phyloP scores from a whole-genome alignment of 2,329 filamentous ascomycete genomes.

The Mycocentrospora acerina region DNA sequence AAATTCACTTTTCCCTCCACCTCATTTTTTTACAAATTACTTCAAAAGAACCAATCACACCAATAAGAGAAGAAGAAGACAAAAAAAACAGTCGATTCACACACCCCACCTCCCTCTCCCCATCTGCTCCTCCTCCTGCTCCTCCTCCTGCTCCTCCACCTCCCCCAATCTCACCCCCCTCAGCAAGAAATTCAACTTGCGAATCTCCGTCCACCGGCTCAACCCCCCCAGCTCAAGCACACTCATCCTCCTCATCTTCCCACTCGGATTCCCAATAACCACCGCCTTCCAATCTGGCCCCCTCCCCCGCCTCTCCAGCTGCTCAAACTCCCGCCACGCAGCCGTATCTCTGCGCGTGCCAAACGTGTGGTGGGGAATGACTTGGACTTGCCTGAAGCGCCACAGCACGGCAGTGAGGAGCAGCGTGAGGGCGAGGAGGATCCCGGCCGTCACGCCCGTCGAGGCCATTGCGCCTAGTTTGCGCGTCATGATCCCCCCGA shows the following conservation, averaged over 20 bases:
- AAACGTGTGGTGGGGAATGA: conserved; percentile 63
- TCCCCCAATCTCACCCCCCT: conserved; percentile 20
- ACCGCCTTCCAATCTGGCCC: conserved; percentile 65
- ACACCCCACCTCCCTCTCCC: too few species aligned
- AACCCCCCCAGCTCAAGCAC: conserved; percentile 68
- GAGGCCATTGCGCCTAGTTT: conserved; percentile 66
- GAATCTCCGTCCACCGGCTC: conserved; percentile 73
- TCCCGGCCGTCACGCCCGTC: conserved; percentile 67
- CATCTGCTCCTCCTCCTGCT: conserved; percentile 3
- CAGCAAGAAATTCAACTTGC: conserved; percentile 49
- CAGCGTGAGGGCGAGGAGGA: conserved; percentile 65
- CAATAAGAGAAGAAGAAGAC: too few species aligned
- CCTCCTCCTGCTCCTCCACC: conserved; percentile 8
- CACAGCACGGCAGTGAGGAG: conserved; percentile 63
- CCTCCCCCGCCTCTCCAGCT: conserved; percentile 44
- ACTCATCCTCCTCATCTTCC: conserved; percentile 69
- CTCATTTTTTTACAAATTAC: too few species aligned
- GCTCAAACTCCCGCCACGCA: conserved; percentile 35
- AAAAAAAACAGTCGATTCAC: too few species aligned
- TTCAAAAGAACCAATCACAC: too few species aligned
- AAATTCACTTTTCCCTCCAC: too few species aligned
- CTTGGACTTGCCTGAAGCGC: conserved; percentile 67
- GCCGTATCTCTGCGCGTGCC: conserved; percentile 38
- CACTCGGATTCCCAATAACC: conserved; percentile 70
- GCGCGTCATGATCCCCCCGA: conserved; percentile 68